These are phyloP conservation scores for Tripterygium wilfordii DNA, from an alignment of 177 flowering plant species.

Conservation along the genomic window DNA sequence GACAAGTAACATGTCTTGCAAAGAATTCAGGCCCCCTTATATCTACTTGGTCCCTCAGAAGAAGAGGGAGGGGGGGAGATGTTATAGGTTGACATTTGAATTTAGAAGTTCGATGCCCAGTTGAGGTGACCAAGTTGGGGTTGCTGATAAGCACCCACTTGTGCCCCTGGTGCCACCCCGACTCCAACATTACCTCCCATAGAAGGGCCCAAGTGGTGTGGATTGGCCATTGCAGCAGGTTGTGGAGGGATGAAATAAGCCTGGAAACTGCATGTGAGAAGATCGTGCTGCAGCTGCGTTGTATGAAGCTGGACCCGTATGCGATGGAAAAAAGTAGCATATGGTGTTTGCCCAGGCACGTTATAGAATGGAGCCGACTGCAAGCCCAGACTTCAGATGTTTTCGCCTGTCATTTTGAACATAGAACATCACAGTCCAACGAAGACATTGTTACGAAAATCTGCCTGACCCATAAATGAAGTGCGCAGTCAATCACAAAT, in stretches of 20 bases:
- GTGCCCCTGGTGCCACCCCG: conserved; percentile 63
- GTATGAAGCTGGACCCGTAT: conserved; percentile 66
- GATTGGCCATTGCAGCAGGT: conserved; percentile 52
- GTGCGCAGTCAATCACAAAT: no score
- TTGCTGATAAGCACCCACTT: conserved; percentile 80
- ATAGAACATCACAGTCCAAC: no score
- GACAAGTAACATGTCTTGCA: no score
- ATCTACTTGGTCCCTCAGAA: conserved; percentile 21
- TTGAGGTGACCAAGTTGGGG: conserved; percentile 73
- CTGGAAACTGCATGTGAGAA: conserved; percentile 76
- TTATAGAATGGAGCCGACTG: conserved; percentile 78
- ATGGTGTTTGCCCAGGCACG: conserved; percentile 71
- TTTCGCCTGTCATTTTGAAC: conserved; percentile 54
- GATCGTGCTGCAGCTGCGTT: conserved; percentile 66
- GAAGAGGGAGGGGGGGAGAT: conserved; percentile 6
- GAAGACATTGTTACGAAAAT: no score
- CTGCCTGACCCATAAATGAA: no score
- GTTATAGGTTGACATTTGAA: conserved; percentile 1
- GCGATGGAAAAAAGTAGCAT: conserved; percentile 75
- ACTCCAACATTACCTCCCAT: conserved; percentile 66
- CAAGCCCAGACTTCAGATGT: conserved; percentile 76
- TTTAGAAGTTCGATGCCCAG: conserved; percentile 66
- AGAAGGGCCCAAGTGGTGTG: conserved; percentile 63
- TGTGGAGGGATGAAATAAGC: conserved; percentile 66
- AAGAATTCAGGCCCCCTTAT: no score